Evolutionary conservation across 192 early-diverging fungal genomes (phyloP), one percentile per base, ranked within the genome.

Genomic region (Bifiguratus adelaidae): DNA sequence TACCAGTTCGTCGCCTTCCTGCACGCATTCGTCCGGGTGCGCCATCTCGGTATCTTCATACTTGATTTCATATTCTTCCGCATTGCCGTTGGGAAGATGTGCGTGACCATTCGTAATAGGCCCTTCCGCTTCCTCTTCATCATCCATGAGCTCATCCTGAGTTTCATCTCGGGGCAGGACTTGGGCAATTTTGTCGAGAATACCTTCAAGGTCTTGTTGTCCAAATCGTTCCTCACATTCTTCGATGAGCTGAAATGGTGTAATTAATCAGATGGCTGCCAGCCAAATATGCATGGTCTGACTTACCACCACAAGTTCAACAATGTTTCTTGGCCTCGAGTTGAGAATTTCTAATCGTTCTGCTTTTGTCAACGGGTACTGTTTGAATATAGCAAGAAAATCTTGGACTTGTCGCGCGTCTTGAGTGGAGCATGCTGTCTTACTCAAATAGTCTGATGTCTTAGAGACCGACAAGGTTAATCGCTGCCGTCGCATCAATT

Each of bases 271-370:
- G n/a, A n/a, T n/a, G n/a, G n/a, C n/a, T n/a, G n/a, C n/a, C n/a
- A n/a, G n/a, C n/a, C n/a, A n/a, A n/a, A n/a, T n/a, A n/a, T n/a
- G n/a, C n/a, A n/a, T n/a, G n/a, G n/a, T n/a, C n/a, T 11, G 21
- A 30, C 51, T 59, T 73, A 81, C 81, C 53, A 79, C 45, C 29
- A 73, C 56, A 32, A 89, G 55, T 48, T 85, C 86, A 13, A 84
- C 81, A 4, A 56, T 47, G 20, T 65, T 70, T 34, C 50, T 76
- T 9, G 86, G 86, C 46, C 81, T 56, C 36, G 79, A 48, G 36
- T 89, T 86, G 47, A 85, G 47, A 21, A 89, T 77, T 61, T 85
- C 83, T 34, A 90, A 57, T 0, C 74, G 64, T 47, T 90, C 87
- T 2, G 71, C 84, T 53, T 80, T 81, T 36, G 81, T 87, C 37